Conservation (phyloP, 768 basidiomycete species). For the Tricholoma hemisulphureum region DNA sequence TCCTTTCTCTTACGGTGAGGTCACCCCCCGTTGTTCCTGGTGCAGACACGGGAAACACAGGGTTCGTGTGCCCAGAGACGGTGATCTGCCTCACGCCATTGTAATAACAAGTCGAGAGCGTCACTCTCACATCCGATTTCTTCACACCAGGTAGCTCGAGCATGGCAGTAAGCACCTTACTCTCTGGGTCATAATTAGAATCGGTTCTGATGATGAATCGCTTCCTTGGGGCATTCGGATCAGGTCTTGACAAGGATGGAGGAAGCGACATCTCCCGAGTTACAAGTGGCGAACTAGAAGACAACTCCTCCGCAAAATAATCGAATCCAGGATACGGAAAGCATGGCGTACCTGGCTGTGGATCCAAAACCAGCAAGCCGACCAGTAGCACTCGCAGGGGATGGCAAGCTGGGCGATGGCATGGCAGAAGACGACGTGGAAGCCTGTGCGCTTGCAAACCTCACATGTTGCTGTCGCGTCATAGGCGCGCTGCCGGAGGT, state of each 20-base stretch:
- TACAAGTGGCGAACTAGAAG: constrained; percentile 21
- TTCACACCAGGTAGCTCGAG: constrained; percentile 72
- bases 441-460: constrained; percentile 24
- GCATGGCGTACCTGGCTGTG: constrained; percentile 19
- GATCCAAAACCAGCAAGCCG: constrained; percentile 24
- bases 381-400: constrained; percentile 20
- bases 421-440: constrained; percentile 22
- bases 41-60: constrained; percentile 35
- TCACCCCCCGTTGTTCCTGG: constrained; percentile 19
- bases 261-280: constrained; percentile 13
- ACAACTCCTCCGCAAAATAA: constrained; percentile 1
- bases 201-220: constrained; percentile 58
- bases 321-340: background rate
- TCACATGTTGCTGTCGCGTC: constrained; percentile 20
- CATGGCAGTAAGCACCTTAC: constrained; percentile 52
- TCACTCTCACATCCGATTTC: constrained; percentile 54
- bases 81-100: constrained; percentile 63
- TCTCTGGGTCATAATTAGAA: constrained; percentile 52
- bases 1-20: constrained; percentile 46
- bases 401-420: constrained; percentile 23
- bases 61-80: constrained; percentile 46
- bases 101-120: constrained; percentile 57
- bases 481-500: constrained; percentile 15
- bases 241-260: constrained; percentile 12
- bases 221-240: constrained; percentile 9